These are phyloP conservation scores for Aspergillus piperis DNA, from an alignment of 2,329 filamentous ascomycete species.

Conservation along the genomic window DNA sequence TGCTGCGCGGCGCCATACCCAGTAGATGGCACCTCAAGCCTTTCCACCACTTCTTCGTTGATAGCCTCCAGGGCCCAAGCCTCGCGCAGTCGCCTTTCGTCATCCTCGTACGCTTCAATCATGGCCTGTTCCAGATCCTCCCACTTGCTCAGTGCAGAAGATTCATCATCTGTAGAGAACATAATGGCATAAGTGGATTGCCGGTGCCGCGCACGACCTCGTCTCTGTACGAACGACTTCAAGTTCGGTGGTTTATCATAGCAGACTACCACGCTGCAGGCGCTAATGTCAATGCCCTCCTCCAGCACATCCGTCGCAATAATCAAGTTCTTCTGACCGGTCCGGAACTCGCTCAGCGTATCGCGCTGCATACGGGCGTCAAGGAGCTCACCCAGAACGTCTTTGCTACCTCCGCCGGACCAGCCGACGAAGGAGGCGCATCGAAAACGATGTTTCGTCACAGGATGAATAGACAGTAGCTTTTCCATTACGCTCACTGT, in stretches of 20 bases:
- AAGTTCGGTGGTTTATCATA: conserved; percentile 64
- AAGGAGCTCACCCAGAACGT: conserved; percentile 52
- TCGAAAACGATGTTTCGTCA: conserved; percentile 48
- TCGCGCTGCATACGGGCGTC: conserved; percentile 51
- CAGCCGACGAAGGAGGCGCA: conserved; percentile 49
- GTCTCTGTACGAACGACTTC: conserved; percentile 65
- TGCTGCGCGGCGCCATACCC: conserved; percentile 17
- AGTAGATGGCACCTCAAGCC: conserved; percentile 44
- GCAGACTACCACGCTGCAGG: conserved; percentile 65
- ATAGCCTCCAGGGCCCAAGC: conserved; percentile 53
- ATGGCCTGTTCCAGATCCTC: conserved; percentile 69
- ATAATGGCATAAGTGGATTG: conserved; percentile 59
- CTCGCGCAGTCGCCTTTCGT: conserved; percentile 54
- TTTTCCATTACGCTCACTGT: conserved; percentile 63
- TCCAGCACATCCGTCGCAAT: conserved; percentile 61
- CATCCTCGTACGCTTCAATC: conserved; percentile 68
- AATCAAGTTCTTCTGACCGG: conserved; percentile 58
- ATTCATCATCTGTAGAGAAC: conserved; percentile 40
- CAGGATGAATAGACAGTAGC: conserved; percentile 57
- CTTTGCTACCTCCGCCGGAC: conserved; percentile 45
- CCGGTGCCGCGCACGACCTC: conserved; percentile 62
- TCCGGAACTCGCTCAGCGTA: conserved; percentile 57
- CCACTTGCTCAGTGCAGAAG: conserved; percentile 56
- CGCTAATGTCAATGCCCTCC: conserved; percentile 64
- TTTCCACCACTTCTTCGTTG: conserved; percentile 41